Base-by-base conservation (phyloP, 805 yeast genomes). In the Naumovozyma castellii region DNA sequence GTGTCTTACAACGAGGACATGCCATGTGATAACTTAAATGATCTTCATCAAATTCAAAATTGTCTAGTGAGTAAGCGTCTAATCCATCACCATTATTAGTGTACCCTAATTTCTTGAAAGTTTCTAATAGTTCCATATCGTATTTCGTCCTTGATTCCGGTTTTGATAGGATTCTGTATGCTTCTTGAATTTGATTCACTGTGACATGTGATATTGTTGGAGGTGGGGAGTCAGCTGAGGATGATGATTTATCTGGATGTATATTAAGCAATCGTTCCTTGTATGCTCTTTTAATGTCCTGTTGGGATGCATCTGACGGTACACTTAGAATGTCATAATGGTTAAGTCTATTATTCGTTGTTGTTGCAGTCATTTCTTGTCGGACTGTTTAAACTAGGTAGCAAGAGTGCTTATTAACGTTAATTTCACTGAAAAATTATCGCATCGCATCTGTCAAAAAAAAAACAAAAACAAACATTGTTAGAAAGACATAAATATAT, bases 181-280 rank as follows among this genome's bases (percentile, higher is more conserved):
- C 96, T 17, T 57, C 61, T 48, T 80, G 72, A 22, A 87, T 68
- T 18, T 61, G 60, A 42, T 15, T 38, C 2, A 40, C 35, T 2
- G 36, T 33, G 17, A 47, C 44, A 13, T 29, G 8, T 29, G 12
- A 22, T 8, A 22, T 22, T 12, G 28, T 22, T 22, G 12, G 28
- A 12, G 9, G 27, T 6, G 27, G 27, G 10, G 27, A 22, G 6
- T 10, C 27, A 22, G 27, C 6, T 22, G 9, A 5, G 13, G 32
- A 12, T 5, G 32, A 29, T 29, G 32, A 29, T 50, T 87, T 88
- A 56, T 90, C 97, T 1, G 97, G 97, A 58, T 90, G 97, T 2
- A 73, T 58, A 3, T 57, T 53, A 1, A 90, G 64, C 5, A 90
- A 67, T 13, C 72, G 71, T 27, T 57, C 63, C 41, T 70, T 73